Base-by-base conservation (phyloP, 352 stramenopile species). In the Globisporangium okanoganense region DNA sequence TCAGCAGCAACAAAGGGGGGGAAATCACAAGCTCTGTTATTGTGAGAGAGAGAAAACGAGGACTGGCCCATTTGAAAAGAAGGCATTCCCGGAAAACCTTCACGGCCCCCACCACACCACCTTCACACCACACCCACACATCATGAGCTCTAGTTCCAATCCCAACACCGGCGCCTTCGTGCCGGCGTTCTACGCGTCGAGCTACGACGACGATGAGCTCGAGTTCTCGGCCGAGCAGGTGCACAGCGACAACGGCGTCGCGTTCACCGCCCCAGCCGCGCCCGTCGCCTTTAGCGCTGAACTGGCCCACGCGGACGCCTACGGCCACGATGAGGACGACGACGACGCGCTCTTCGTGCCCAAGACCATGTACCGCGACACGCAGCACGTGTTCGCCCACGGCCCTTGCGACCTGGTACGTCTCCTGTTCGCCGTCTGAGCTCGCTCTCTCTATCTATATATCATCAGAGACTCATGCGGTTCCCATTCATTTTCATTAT, bases 311-410 rank as follows among this genome's bases (percentile, higher is more conserved):
- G 29, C n/a, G 8, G 33, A 57, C 41, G 48, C 43, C 41, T 5
- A 43, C 14, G 4, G 7, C 36, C 35, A 41, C 35, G 51, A 58
- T 13, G 59, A 65, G 16, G 50, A 65, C 29, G 40, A 52, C 7
- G 58, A 64, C 5, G 36, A 64, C 38, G 38, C 51, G 14, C 38
- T 65, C 47, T 62, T 62, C 16, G 60, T 56, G 14, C 47, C 70
- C n/a, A 66, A 62, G 33, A 66, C 73, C 27, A 65, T 20, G 58
- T 84, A 79, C 58, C 73, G 75, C 33, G 75, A 84, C 71, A 71
- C 68, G 2, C 52, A 73, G 31, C 75, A 79, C 69, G 68, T 75
- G 56, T 85, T 85, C 60, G 67, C 73, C 0, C 74, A 64, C 48
- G 59, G 47, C 41, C 59, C 59, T 8, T 59, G 59, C 41, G 50